Conservation (phyloP, 2,329 filamentous ascomycete species). For the Paecilomyces fulvus region DNA sequence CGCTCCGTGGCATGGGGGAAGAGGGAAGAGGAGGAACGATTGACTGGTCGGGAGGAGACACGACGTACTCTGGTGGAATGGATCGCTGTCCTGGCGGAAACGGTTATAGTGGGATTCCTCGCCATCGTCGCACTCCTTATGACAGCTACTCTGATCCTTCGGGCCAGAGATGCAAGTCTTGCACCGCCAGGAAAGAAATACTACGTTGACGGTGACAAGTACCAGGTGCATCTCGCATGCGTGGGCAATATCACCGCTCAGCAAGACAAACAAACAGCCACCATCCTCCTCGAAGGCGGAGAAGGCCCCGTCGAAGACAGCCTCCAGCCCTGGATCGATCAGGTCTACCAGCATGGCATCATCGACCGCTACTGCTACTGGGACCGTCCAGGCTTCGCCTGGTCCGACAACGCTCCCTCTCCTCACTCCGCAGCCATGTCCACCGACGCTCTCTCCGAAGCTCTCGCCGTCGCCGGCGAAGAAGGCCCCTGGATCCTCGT, state of each 20-base stretch:
- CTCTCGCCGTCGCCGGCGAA: slow-evolving; percentile 70
- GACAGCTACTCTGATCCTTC: slow-evolving; percentile 70
- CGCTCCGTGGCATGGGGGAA: slow-evolving; percentile 86
- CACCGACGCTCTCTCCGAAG: slow-evolving; percentile 81
- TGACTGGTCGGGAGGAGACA: slow-evolving; percentile 83
- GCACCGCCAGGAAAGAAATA: slow-evolving; percentile 65
- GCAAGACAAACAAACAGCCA: slow-evolving; percentile 52
- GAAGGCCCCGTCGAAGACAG: slow-evolving; percentile 70
- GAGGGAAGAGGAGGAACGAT: slow-evolving; percentile 78
- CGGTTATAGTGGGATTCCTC: slow-evolving; percentile 61
- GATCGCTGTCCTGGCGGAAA: slow-evolving; percentile 68
- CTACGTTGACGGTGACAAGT: slow-evolving; percentile 75
- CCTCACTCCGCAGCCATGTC: slow-evolving; percentile 89
- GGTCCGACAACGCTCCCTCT: slow-evolving; percentile 86
- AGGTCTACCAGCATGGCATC: slow-evolving; percentile 67
- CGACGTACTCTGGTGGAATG: slow-evolving; percentile 76
- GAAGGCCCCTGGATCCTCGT: slow-evolving; percentile 82
- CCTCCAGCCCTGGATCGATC: slow-evolving; percentile 70
- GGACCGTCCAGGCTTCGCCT: slow-evolving; percentile 82
- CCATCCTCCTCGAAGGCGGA: slow-evolving; percentile 77
- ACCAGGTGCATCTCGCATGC: slow-evolving; percentile 79
- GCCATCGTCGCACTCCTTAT: slow-evolving; percentile 63
- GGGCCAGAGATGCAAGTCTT: slow-evolving; percentile 69
- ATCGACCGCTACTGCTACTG: slow-evolving; percentile 91
- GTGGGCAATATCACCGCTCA: slow-evolving; percentile 59